phyloP scores from a whole-genome alignment of 805 yeast species.

The Metschnikowia bowlesiae region DNA sequence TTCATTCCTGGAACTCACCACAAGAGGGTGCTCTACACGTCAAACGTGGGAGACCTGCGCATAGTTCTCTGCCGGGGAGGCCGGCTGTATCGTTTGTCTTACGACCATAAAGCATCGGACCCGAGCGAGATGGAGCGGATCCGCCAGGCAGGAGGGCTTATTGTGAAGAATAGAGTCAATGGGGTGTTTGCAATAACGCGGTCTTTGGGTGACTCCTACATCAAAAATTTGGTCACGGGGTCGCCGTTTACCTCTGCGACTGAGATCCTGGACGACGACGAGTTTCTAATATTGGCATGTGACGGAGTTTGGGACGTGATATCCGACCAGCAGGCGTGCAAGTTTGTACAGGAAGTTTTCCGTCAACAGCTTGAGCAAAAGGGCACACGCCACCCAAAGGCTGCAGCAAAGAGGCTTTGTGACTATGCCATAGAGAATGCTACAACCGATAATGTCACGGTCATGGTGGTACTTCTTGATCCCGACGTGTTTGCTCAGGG shows the following conservation, averaged over 20 bases:
- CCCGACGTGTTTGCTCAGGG: conserved; percentile 32
- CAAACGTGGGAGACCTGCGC: conserved; percentile 93
- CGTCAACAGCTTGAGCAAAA: conserved; percentile 23
- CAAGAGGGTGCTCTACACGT: conserved; percentile 78
- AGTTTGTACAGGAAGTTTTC: conserved; percentile 51
- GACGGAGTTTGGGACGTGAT: conserved; percentile 98
- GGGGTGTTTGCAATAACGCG: conserved; percentile 95
- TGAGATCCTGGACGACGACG: conserved; percentile 61
- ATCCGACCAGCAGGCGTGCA: conserved; percentile 79
- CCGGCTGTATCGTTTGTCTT: conserved; percentile 71
- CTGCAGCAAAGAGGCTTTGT: conserved; percentile 65
- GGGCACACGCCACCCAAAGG: conserved; percentile 43
- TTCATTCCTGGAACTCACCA: conserved; percentile 47
- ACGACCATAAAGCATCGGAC: conserved; percentile 93
- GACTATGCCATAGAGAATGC: conserved; percentile 69
- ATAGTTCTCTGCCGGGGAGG: conserved; percentile 75
- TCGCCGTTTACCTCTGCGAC: conserved; percentile 91
- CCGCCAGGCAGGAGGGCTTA: conserved; percentile 74
- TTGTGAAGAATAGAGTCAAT: conserved; percentile 87
- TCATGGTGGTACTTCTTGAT: conserved; percentile 73
- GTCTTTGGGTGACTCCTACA: conserved; percentile 88
- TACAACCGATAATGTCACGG: conserved; percentile 89
- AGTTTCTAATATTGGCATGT: conserved; percentile 84
- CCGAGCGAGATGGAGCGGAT: conserved; percentile 70
- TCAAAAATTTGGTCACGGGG: conserved; percentile 85